Conservation (phyloP, 306 rosid genomes). For the Castanea mollissima region DNA sequence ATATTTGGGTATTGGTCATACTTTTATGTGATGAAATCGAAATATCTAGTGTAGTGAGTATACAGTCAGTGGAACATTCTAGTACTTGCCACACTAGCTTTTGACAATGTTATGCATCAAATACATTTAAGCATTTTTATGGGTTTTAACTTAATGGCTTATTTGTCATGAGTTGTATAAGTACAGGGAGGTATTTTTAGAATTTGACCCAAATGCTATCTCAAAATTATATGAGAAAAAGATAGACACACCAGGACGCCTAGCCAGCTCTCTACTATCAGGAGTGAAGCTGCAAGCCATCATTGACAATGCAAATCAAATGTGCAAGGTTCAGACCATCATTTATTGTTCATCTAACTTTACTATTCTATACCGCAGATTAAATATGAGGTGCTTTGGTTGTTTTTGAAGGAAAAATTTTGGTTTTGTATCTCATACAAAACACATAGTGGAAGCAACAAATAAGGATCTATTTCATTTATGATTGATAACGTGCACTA, state of each 20-base stretch:
- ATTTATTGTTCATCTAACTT: neutral
- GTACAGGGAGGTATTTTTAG: slow-evolving; percentile 62
- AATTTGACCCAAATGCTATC: slow-evolving; percentile 62
- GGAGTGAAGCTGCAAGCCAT: slow-evolving; percentile 68
- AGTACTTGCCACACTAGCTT: slow-evolving; percentile 10
- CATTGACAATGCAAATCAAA: slow-evolving; percentile 74
- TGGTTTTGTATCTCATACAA: too few species aligned
- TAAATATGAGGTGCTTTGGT: neutral
- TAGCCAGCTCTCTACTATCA: slow-evolving; percentile 61
- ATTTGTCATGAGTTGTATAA: slow-evolving; percentile 21
- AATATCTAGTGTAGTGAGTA: neutral
- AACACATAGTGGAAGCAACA: too few species aligned
- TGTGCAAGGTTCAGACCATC: slow-evolving; percentile 49
- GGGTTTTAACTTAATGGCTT: slow-evolving; percentile 1
- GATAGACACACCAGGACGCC: slow-evolving; percentile 50
- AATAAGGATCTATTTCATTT: too few species aligned
- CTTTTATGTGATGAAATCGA: neutral
- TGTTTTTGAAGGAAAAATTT: too few species aligned
- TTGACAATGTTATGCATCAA: slow-evolving; percentile 12
- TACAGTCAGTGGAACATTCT: slow-evolving; percentile 3
- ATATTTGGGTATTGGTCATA: slow-evolving; percentile 54
- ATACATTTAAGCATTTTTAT: neutral
- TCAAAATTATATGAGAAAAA: slow-evolving; percentile 67
- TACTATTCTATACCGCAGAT: slow-evolving; percentile 3
- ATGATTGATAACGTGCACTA: too few species aligned